Evolutionary conservation across 768 basidiomycete species (phyloP), one percentile per base, ranked within the genome.

Genomic region (Phaeotremella skinneri): DNA sequence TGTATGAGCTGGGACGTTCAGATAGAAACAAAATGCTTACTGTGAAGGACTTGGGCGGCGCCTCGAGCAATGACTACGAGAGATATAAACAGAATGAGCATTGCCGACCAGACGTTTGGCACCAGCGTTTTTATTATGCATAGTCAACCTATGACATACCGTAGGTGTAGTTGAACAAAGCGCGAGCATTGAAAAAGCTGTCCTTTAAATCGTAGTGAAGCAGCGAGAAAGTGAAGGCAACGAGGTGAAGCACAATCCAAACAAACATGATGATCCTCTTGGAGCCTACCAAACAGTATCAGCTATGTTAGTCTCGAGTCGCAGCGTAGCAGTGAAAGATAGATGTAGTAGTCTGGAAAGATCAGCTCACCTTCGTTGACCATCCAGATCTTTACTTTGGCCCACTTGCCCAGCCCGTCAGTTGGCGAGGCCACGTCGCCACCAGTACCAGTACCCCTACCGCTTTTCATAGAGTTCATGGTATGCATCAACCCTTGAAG

Each of bases 11-110:
- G 13, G 55, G 47, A 34, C 42, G n/a, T n/a, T 5, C 13, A 31
- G 17, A n/a, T 1, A 31, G 20, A 5, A 3, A 20, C n/a, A 5
- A 21, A 23, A 16, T 27, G 52, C 66, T 45, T 29, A 68, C 66
- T 70, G 68, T 96, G 91, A 7, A 96, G 83, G 50, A 93, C 85
- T 45, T 96, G 85, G 4, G 93, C 94, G 42, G 92, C 88, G 2
- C 87, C 78, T 76, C 91, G 87, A 49, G 93, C 91, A 65, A 90
- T 87, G 43, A 86, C 91, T 93, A 64, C 11, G 9, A 17, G 34
- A 37, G 9, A 37, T 37, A 7, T 37, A 7, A 37, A 7, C 34
- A 37, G 34, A 7, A 37, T 37, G 9, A 37, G 21, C 9, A 41
- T 42, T 39, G 27, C 16, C 50, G 50, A 29, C n/a, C 20, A 21